Conservation (phyloP, 495 filamentous ascomycete genomes). For the Rostrohypoxylon terebratum region DNA sequence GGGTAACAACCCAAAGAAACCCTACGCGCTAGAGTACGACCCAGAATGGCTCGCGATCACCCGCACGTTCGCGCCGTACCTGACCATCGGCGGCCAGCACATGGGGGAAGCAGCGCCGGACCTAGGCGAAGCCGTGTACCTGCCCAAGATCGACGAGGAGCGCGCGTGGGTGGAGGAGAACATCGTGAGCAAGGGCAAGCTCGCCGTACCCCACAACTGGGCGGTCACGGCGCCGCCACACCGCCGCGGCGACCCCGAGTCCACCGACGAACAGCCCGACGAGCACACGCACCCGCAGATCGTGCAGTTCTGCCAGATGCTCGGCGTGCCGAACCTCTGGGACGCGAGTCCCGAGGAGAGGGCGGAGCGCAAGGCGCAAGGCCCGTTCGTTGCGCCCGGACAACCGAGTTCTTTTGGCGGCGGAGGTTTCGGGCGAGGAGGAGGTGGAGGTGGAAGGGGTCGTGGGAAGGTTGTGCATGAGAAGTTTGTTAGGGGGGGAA, state of each 20-base stretch:
- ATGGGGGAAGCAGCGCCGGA: constrained; percentile 60
- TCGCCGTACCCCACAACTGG: constrained; percentile 82
- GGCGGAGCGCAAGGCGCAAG: constrained; percentile 60
- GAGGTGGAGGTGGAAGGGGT: constrained; percentile 43
- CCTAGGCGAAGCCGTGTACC: constrained; percentile 74
- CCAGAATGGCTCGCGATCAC: constrained; percentile 95
- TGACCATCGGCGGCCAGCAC: constrained; percentile 71
- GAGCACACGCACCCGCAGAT: constrained; percentile 91
- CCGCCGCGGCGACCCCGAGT: constrained; percentile 56
- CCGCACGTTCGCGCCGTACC: constrained; percentile 75
- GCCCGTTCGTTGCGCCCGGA: constrained; percentile 45
- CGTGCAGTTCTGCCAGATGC: constrained; percentile 75
- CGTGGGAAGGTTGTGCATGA: constrained; percentile 27
- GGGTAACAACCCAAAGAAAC: constrained; percentile 38
- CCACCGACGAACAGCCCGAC: constrained; percentile 61
- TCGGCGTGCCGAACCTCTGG: constrained; percentile 84
- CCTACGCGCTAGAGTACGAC: constrained; percentile 77
- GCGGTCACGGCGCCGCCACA: constrained; percentile 78
- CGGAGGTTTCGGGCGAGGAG: constrained; percentile 10
- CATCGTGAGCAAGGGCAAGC: constrained; percentile 67
- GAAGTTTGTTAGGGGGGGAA: background rate
- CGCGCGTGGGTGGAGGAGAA: constrained; percentile 82
- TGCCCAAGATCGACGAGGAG: constrained; percentile 69
- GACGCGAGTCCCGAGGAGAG: constrained; percentile 75
- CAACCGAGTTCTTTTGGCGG: constrained; percentile 52